Evolutionary conservation across 225 moss, liverwort and hornwort species (phyloP), one percentile per base, ranked within the genome.

Genomic region (Ulota crispa): DNA sequence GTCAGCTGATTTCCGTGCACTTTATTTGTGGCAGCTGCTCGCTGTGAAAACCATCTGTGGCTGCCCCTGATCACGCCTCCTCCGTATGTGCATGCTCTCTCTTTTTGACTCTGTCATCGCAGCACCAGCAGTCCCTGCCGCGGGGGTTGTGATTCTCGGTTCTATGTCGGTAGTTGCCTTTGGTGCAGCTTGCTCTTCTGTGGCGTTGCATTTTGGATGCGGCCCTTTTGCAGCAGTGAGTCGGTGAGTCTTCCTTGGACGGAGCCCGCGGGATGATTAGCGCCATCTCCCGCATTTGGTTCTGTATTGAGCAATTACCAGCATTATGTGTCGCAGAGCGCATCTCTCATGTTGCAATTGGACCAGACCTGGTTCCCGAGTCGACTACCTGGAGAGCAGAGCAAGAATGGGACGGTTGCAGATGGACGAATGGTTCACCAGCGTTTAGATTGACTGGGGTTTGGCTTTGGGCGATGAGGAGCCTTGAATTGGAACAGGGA

Each of bases 1-100:
- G 80, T 62, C 80, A 80, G 80, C 80, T 80, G 80, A 80, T 80
- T 70, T 61, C 71, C 60, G 80, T 71, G 70, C 61, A 70, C 71
- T 59, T 61, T 80, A 42, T 18, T 69, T 9, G 56, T 59, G 28
- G 71, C 80, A 70, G 79, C 79, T 70, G 79, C 77, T 64, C 18
- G 34, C 24, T 3, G 64, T 34, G 50, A 76, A 31, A 65, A 65
- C 34, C 34, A 66, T 77, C 36, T 21, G 36, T 50, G 65, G 18
- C 18, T 10, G 16, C 34, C 52, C 18, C 65, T 53, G 77, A 77
- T 77, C 66, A 37, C n/a, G 60, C 75, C 42, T 39, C 10, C 39
- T 27, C 63, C 37, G 11, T 6, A 21, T 16, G 64, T 30, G 32
- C n/a, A 34, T 64, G 47, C 34, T 77, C 52, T 11, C 26, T 11